A percentile compares a stretch with the other conserved stretches of the same genome.
Conservation (phyloP, 164 flowering plant genomes). For the Nymphaea colorata region DNA sequence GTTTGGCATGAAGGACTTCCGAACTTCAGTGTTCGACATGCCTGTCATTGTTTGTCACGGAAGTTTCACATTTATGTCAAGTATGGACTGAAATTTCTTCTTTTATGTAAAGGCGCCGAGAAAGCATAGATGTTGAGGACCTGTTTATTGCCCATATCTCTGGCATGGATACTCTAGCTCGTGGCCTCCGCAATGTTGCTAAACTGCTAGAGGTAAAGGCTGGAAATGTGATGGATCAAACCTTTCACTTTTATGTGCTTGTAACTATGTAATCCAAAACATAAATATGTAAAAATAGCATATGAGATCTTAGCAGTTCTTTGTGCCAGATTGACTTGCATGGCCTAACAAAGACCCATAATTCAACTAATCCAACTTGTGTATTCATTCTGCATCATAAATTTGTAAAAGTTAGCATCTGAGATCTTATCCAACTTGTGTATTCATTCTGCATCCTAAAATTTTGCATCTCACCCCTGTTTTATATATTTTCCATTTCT, state of each 20-base stretch:
- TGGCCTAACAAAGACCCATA: too few species aligned
- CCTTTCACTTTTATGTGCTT: neutral
- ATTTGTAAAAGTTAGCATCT: too few species aligned
- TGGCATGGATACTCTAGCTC: conserved; percentile 97
- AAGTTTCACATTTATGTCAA: too few species aligned
- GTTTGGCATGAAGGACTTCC: neutral
- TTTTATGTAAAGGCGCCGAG: conserved; percentile 54
- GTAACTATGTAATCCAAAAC: neutral
- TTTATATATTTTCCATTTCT: neutral
- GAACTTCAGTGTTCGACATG: neutral
- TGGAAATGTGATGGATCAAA: neutral
- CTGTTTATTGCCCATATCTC: conserved; percentile 82
- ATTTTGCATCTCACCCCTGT: neutral
- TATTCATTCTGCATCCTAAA: neutral
- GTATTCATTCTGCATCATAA: neutral
- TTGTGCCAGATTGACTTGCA: neutral
- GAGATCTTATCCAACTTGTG: neutral
- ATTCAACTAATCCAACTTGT: neutral
- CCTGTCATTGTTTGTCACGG: too few species aligned
- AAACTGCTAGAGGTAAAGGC: conserved; percentile 60
- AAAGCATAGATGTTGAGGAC: conserved; percentile 97
- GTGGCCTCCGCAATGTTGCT: conserved; percentile 87
- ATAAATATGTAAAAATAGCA: neutral
- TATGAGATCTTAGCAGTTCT: neutral
- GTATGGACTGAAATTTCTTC: neutral